Evolutionary conservation across 2,329 filamentous ascomycete genomes (phyloP).

Genomic region (Alternaria viburni): DNA sequence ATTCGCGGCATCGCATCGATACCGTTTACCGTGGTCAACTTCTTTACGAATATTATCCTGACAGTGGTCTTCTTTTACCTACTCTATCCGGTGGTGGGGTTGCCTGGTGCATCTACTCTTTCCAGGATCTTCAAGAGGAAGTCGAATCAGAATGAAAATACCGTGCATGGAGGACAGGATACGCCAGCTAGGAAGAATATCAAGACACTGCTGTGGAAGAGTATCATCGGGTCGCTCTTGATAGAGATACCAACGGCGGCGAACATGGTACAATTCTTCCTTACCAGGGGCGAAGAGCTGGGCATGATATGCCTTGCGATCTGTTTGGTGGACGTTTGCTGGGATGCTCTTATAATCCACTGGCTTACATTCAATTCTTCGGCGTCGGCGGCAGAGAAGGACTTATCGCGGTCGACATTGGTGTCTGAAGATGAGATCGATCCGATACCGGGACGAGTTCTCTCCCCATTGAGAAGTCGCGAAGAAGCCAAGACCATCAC

Average conservation of each 20-base stretch:
- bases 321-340: constrained; percentile 45
- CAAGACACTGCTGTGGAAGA: constrained; percentile 33
- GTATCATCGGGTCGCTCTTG: constrained; percentile 37
- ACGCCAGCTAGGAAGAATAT: constrained; percentile 27
- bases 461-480: neutral
- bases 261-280: constrained; percentile 46
- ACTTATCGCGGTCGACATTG: neutral
- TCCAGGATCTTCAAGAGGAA: neutral
- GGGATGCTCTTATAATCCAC: constrained; percentile 24
- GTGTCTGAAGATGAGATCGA: neutral
- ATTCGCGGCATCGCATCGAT: constrained; percentile 42
- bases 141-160: neutral
- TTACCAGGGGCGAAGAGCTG: constrained; percentile 39
- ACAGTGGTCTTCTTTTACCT: constrained; percentile 48
- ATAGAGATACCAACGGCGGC: constrained; percentile 47
- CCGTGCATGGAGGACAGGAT: neutral
- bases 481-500: neutral
- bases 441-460: neutral
- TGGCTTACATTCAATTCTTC: constrained; percentile 28
- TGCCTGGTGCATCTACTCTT: neutral
- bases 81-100: constrained; percentile 30
- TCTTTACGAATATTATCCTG: constrained; percentile 42
- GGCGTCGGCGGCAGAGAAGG: constrained; percentile 9
- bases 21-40: constrained; percentile 45
- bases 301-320: constrained; percentile 49